Evolutionary conservation across 345 rosid genomes (phyloP).

Genomic region (Garcia nutans): DNA sequence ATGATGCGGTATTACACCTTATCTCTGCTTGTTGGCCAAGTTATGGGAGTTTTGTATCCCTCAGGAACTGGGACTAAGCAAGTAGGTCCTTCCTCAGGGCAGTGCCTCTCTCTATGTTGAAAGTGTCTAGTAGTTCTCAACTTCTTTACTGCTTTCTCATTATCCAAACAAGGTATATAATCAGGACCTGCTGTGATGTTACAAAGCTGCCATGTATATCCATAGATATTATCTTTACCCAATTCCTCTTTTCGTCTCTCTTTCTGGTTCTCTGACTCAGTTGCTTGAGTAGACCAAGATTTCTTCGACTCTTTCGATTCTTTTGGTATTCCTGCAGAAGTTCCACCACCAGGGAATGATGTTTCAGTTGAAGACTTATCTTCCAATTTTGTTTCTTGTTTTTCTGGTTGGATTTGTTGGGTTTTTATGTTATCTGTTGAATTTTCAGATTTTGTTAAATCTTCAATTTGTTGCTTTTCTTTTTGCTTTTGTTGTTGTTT

Average conservation of each 20-base stretch:
- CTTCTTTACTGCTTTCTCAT: conserved; percentile 61
- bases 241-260: conserved; percentile 29
- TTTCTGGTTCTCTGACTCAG: conserved; percentile 29
- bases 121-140: conserved; percentile 58
- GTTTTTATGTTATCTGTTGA: background rate
- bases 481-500: conserved; percentile 13
- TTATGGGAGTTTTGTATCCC: conserved; percentile 64
- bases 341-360: conserved; percentile 24
- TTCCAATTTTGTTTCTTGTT: conserved; percentile 15
- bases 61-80: conserved; percentile 69
- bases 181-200: conserved; percentile 76
- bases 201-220: conserved; percentile 62
- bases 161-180: conserved; percentile 93
- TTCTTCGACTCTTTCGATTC: conserved; percentile 34
- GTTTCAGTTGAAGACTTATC: conserved; percentile 15
- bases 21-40: conserved; percentile 85
- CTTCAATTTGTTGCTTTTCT: conserved; percentile 13
- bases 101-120: conserved; percentile 92
- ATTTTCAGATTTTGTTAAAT: conserved; percentile 6
- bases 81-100: conserved; percentile 75
- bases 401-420: conserved; percentile 9
- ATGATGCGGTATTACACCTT: conserved; percentile 43
- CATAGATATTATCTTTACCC: conserved; percentile 11
- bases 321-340: conserved; percentile 59
- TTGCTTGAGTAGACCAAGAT: conserved; percentile 30